These are phyloP conservation scores for Trypanosoma avium DNA, from an alignment of 208 protist genomes.

Conservation along the genomic window DNA sequence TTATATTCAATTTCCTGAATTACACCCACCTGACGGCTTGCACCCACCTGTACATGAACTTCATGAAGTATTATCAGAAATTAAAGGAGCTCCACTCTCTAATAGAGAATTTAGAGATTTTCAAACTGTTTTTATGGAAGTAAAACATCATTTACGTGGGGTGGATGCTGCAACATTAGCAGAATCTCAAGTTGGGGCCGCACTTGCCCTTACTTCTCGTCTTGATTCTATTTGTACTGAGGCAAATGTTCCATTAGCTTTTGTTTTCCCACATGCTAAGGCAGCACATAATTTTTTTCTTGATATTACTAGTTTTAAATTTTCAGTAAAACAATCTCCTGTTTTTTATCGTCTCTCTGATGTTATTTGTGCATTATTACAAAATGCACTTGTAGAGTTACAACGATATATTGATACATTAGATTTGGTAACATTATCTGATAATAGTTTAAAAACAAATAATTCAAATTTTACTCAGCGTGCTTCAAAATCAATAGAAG, in stretches of 20 bases:
- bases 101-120: conserved; percentile 62
- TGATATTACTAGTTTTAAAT: conserved; percentile 31
- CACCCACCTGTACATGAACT: conserved; percentile 42
- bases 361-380: conserved; percentile 19
- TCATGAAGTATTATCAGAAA: conserved; percentile 48
- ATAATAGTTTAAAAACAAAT: neutral
- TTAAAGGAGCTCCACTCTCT: conserved; percentile 53
- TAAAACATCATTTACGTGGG: conserved; percentile 64
- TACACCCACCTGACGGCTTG: conserved; percentile 28
- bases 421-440: neutral
- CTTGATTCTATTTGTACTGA: conserved; percentile 70
- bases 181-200: conserved; percentile 36
- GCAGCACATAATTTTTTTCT: conserved; percentile 67
- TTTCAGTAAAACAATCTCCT: conserved; percentile 18
- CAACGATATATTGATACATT: conserved; percentile 18
- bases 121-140: conserved; percentile 52
- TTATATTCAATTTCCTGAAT: conserved; percentile 56
- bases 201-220: conserved; percentile 57
- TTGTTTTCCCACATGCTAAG: conserved; percentile 54
- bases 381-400: conserved; percentile 16
- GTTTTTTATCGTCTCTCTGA: conserved; percentile 29
- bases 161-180: conserved; percentile 44
- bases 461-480: neutral
- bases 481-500: neutral
- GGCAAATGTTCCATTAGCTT: conserved; percentile 38